phyloP scores from a whole-genome alignment of 75 land plant genomes.

The Sequoiadendron giganteum region DNA sequence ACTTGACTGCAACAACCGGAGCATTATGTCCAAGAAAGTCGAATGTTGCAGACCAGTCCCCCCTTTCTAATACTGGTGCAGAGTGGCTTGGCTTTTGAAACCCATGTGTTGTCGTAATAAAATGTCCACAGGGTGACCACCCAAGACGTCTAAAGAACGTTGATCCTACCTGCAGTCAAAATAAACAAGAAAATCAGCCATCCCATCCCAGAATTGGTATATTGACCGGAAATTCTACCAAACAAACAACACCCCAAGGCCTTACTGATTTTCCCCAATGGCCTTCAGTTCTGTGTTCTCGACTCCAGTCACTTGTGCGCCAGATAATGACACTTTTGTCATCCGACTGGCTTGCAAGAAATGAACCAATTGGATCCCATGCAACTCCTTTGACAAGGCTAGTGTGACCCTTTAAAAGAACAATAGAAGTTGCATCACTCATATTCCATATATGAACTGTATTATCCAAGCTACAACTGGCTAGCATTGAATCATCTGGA shows the following conservation, averaged over 20 bases:
- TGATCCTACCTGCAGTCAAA: conserved; percentile 75
- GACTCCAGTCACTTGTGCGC: conserved; percentile 96
- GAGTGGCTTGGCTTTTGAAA: conserved; percentile 96
- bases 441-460: conserved; percentile 93
- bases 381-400: conserved; percentile 98
- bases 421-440: conserved; percentile 70
- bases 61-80: conserved; percentile 96
- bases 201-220: background rate
- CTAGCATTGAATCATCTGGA: conserved; percentile 90
- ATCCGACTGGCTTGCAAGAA: conserved; percentile 96
- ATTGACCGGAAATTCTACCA: conserved; percentile 11
- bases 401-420: conserved; percentile 85
- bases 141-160: conserved; percentile 96
- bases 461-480: conserved; percentile 95
- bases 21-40: conserved; percentile 99
- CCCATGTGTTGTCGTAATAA: conserved; percentile 95
- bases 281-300: conserved; percentile 84
- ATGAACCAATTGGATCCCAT: conserved; percentile 99
- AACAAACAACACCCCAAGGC: conserved; percentile 8
- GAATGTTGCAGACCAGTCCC: conserved; percentile 94
- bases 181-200: background rate
- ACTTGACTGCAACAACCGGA: conserved; percentile 93
- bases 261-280: conserved; percentile 97
- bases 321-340: conserved; percentile 97
- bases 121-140: conserved; percentile 99